These are phyloP conservation scores for Pseudoscleropodium purum DNA, from an alignment of 225 moss, liverwort and hornwort species.

Conservation along the genomic window DNA sequence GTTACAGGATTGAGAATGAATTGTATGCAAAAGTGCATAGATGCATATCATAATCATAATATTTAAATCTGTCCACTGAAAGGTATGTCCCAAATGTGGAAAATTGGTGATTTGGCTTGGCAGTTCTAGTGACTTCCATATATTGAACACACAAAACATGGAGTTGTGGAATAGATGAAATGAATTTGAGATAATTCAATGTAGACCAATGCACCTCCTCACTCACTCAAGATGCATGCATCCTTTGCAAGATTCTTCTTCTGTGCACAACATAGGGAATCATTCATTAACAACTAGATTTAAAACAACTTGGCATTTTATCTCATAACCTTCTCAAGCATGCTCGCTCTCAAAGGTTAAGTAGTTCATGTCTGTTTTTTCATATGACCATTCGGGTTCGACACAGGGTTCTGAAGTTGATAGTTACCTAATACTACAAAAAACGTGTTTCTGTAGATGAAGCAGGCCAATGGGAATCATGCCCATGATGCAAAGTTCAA, in stretches of 20 bases:
- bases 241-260: not conserved
- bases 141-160: not conserved
- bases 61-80: not conserved
- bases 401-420: not conserved
- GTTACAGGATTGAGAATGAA: rapidly evolving
- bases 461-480: not conserved
- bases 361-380: no score
- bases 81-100: not conserved
- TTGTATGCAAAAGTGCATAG: not conserved
- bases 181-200: not conserved
- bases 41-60: no score
- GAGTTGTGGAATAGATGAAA: not conserved
- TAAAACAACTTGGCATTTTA: not conserved
- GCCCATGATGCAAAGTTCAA: not conserved
- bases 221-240: no score
- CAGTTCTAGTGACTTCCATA: not conserved
- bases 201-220: not conserved
- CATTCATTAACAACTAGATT: not conserved
- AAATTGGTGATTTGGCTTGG: not conserved
- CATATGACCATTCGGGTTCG: no score
- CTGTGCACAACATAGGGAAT: not conserved
- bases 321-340: not conserved
- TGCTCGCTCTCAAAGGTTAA: not conserved
- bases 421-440: not conserved
- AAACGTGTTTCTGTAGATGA: not conserved